Conservation (phyloP, 2,329 filamentous ascomycete genomes). For the Metarhizium guizhouense region DNA sequence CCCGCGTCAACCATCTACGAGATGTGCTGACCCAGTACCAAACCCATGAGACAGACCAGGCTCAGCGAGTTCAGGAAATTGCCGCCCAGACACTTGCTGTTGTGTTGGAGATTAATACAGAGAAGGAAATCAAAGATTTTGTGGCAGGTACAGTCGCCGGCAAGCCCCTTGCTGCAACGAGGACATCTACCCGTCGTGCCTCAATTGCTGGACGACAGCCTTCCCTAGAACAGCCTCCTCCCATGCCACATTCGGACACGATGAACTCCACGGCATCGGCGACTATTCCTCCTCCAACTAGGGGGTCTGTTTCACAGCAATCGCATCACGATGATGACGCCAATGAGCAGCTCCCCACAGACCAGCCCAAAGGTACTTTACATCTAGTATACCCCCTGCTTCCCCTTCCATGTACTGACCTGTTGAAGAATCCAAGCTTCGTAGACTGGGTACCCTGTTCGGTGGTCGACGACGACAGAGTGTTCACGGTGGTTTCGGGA, state of each 20-base stretch:
- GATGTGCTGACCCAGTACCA: slow-evolving; percentile 88
- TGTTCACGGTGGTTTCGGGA: slow-evolving; percentile 52
- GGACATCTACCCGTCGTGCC: slow-evolving; percentile 32
- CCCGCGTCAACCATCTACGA: slow-evolving; percentile 77
- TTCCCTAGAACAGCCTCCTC: slow-evolving; percentile 5
- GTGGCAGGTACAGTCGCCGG: slow-evolving; percentile 34
- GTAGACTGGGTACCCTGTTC: slow-evolving; percentile 62
- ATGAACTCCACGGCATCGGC: neutral
- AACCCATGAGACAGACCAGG: slow-evolving; percentile 83
- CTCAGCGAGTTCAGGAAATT: slow-evolving; percentile 64
- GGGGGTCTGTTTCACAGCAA: slow-evolving; percentile 4
- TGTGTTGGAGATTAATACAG: slow-evolving; percentile 78
- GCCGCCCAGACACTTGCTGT: slow-evolving; percentile 74
- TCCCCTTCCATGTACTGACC: slow-evolving; percentile 13
- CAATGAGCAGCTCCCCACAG: slow-evolving; percentile 3
- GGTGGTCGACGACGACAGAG: slow-evolving; percentile 54
- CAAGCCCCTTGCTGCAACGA: slow-evolving; percentile 26
- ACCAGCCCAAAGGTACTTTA: slow-evolving; percentile 8
- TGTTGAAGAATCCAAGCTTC: slow-evolving; percentile 41
- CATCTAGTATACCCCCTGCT: neutral
- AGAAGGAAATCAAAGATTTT: slow-evolving; percentile 77
- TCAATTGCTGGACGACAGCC: slow-evolving; percentile 15
- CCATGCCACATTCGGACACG: neutral
- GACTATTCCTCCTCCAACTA: slow-evolving; percentile 3
- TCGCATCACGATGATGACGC: slow-evolving; percentile 5